phyloP scores from a whole-genome alignment of 2,329 filamentous ascomycete genomes.

The Cladophialophora yegresii region DNA sequence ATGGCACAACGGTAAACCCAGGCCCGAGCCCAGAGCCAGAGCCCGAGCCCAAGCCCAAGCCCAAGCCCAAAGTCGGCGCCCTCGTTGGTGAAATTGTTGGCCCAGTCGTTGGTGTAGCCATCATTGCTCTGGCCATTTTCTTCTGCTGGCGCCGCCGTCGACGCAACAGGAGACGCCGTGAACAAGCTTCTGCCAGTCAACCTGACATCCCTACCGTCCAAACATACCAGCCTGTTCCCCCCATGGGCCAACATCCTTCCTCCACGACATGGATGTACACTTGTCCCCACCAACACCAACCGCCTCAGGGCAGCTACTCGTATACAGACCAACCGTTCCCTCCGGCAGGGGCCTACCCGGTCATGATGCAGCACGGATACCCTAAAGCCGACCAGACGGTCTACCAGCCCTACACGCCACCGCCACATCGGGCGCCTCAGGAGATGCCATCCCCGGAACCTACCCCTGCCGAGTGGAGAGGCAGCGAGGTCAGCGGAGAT shows the following conservation, averaged over 20 bases:
- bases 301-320: not conserved
- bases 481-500: constrained; percentile 4
- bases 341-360: not conserved
- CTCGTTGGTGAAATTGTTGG: constrained; percentile 35
- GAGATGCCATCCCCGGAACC: constrained; percentile 7
- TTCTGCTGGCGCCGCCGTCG: constrained; percentile 11
- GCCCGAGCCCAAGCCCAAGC: constrained; percentile 7
- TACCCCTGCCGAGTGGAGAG: constrained; percentile 1
- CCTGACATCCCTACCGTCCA: too few relatives aligned
- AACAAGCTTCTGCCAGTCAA: not conserved
- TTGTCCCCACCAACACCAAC: not conserved
- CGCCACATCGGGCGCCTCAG: not conserved
- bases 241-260: not conserved
- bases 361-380: not conserved
- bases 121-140: constrained; percentile 10
- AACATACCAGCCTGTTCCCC: not conserved
- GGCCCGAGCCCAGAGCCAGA: constrained; percentile 15
- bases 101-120: constrained; percentile 14
- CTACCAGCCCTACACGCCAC: not conserved
- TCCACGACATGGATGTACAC: not conserved
- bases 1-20: not conserved
- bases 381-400: not conserved
- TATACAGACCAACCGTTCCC: not conserved
- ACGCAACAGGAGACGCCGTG: not conserved
- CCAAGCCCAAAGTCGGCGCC: constrained; percentile 21